Base-by-base conservation (phyloP, 257 asterid species). In the Solanum pinnatisectum region DNA sequence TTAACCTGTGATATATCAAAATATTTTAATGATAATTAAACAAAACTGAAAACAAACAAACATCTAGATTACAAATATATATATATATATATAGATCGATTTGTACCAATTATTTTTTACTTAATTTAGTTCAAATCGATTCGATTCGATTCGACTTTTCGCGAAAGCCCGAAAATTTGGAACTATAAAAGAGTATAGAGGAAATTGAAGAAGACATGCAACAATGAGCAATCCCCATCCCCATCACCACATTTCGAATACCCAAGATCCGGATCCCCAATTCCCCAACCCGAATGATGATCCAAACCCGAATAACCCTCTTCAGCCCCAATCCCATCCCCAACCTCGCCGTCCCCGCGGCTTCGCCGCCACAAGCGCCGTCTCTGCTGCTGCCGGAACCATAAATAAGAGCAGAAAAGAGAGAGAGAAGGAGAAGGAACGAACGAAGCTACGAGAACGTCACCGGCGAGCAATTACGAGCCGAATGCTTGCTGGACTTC, bases 391-490 rank as follows among this genome's bases (percentile, higher is more conserved):
- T 76, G 81, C 73, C 46, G 89, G 84, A 87, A 65, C 82, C 14
- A 40, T 83, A 5, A 88, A 60, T 37, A 56, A 91, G 76, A 56
- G 85, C 91, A 90, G 95, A 84, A 94, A 90, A 56, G 98, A 94
- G 94, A 91, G 98, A 84, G 98, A 94, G 39, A 94, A 93, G 90
- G 96, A 94, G 39, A 94, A 93, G 77, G 98, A 94, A 87, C 92
- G 98, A 13, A 94, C 98, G 39, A 94, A 94, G 87, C 94, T 94
- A 35, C 89, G 98, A 35, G 98, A 94, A 86, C 96, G 98, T 13
- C 95, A 94, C 90, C 93, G 98, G 14, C 91, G 98, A 87, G 98
- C 98, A 87, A 93, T 94, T 88, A 94, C 98, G 56, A 93, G 96
- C 90, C 90, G 96, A 37, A 93, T 94, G 95, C 94, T 94, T 5